These are phyloP conservation scores for Geotrichum reessii DNA, from an alignment of 1,139 yeast species.

Conservation along the genomic window DNA sequence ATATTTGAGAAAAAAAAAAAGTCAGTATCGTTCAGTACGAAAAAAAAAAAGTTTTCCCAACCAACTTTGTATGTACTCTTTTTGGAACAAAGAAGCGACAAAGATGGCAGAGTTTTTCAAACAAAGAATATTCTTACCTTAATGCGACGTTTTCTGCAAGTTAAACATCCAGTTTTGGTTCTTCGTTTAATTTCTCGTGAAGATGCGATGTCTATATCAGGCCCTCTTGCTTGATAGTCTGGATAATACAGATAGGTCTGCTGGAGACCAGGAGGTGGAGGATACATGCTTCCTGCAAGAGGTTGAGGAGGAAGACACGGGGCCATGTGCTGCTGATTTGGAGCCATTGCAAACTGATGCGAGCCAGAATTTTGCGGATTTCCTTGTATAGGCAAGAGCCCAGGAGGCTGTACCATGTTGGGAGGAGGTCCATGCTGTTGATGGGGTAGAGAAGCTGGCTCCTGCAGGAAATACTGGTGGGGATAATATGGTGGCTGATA, in stretches of 20 bases:
- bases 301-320: neutral
- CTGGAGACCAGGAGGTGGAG: neutral
- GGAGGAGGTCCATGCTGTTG: neutral
- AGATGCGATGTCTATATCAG: conserved; percentile 10
- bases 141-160: conserved; percentile 66
- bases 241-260: neutral
- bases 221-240: neutral
- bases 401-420: neutral
- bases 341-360: neutral
- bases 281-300: neutral
- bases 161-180: conserved; percentile 70
- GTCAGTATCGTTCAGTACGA: neutral
- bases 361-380: neutral
- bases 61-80: neutral
- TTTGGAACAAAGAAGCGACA: neutral
- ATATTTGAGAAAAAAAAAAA: neutral
- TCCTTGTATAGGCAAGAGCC: neutral
- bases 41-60: neutral
- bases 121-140: conserved; percentile 22
- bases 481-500: neutral
- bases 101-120: neutral
- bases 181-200: conserved; percentile 36
- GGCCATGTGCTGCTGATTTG: neutral
- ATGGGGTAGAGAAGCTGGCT: too few species aligned
- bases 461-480: neutral